A percentile compares a stretch with the other conserved stretches of the same genome.
Evolutionary conservation across 2,329 filamentous ascomycete genomes (phyloP).

Genomic region (Xylaria sp.): DNA sequence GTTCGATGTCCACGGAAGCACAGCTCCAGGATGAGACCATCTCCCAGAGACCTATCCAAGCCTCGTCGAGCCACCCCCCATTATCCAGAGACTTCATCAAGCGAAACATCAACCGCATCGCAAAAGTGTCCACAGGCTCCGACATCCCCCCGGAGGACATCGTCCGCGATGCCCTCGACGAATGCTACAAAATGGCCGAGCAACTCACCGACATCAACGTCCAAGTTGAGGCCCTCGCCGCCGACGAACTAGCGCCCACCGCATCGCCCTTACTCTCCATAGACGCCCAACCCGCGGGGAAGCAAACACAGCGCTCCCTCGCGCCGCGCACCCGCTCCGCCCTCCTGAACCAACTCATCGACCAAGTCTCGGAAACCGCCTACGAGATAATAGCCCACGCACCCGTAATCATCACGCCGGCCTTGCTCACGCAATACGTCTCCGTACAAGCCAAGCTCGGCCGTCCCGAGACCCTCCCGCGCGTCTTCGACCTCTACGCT

Average conservation of each 20-base stretch:
- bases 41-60: background rate
- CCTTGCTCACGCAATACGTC: conserved; percentile 69
- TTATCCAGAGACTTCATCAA: conserved; percentile 28
- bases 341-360: conserved; percentile 41
- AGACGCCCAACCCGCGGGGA: conserved; percentile 17
- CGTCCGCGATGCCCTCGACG: conserved; percentile 27
- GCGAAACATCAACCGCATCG: conserved; percentile 21
- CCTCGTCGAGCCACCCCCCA: background rate
- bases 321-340: conserved; percentile 17
- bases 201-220: conserved; percentile 29
- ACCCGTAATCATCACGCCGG: conserved; percentile 72
- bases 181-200: conserved; percentile 28
- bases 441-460: conserved; percentile 68
- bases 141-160: conserved; percentile 29
- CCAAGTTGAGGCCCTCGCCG: conserved; percentile 29
- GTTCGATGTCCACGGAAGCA: background rate
- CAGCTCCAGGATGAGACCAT: background rate
- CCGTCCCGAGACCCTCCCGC: conserved; percentile 69
- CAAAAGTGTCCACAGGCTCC: conserved; percentile 22
- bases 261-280: conserved; percentile 35
- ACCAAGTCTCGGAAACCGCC: conserved; percentile 54
- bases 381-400: conserved; percentile 67
- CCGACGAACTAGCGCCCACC: conserved; percentile 33
- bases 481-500: conserved; percentile 75
- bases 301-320: conserved; percentile 9